phyloP scores from a whole-genome alignment of 169 alveolate genomes.

The Eimeria praecox region DNA sequence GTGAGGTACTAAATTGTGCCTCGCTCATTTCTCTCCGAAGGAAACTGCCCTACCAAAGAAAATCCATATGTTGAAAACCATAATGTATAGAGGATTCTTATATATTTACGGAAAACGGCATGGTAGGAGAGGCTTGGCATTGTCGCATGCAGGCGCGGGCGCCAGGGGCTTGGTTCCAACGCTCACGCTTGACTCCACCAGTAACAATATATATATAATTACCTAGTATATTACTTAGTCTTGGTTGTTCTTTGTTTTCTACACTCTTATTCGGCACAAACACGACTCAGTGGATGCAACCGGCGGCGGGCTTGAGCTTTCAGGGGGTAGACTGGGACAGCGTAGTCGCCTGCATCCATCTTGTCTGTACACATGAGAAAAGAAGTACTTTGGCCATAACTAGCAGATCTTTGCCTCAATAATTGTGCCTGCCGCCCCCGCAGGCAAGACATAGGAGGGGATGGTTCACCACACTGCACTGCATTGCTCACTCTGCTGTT shows the following conservation, averaged over 20 bases:
- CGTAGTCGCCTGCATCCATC: not conserved
- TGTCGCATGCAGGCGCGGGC: slow-evolving; percentile 65
- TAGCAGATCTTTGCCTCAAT: not conserved
- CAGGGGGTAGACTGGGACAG: not conserved
- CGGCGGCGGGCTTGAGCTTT: not conserved
- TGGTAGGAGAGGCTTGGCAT: not conserved
- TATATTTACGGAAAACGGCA: not conserved
- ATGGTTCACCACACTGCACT: not conserved
- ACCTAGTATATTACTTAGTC: too few species aligned
- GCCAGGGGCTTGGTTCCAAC: slow-evolving; percentile 49
- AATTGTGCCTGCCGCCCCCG: not conserved
- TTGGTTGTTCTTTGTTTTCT: not conserved
- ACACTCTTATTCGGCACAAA: not conserved
- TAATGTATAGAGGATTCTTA: not conserved
- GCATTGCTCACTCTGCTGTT: not conserved
- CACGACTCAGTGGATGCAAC: not conserved
- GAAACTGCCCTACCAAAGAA: slow-evolving; percentile 40
- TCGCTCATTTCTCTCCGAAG: slow-evolving; percentile 21
- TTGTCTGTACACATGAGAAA: not conserved
- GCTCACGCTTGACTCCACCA: not conserved
- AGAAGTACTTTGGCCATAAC: not conserved
- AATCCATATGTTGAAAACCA: slow-evolving; percentile 1
- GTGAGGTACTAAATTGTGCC: slow-evolving; percentile 38
- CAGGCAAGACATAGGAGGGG: not conserved
- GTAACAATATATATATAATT: not conserved